Evolutionary conservation across 2,329 filamentous ascomycete species (phyloP).

Genomic region (Fusarium foetens): DNA sequence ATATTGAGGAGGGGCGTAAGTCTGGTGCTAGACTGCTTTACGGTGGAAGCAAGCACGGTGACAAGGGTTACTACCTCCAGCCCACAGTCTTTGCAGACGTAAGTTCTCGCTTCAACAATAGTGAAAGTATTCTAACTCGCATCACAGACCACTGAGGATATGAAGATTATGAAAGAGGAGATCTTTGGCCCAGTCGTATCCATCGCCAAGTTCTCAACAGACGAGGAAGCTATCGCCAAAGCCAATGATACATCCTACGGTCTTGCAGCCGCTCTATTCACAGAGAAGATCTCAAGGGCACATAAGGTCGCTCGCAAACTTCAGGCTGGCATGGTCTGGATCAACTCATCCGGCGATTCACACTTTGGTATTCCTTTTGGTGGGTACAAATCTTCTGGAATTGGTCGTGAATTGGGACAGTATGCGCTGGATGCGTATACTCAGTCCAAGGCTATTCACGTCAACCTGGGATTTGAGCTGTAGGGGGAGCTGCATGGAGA

Average conservation of each 20-base stretch:
- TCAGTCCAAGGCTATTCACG: slow-evolving; percentile 42
- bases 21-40: slow-evolving; percentile 68
- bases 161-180: slow-evolving; percentile 45
- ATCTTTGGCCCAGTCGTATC: slow-evolving; percentile 47
- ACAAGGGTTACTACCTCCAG: slow-evolving; percentile 43
- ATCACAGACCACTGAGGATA: slow-evolving; percentile 38
- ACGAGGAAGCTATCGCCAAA: slow-evolving; percentile 40
- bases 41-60: slow-evolving; percentile 42
- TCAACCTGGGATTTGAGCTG: slow-evolving; percentile 36
- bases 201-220: slow-evolving; percentile 42
- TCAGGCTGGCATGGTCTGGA: slow-evolving; percentile 61
- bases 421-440: slow-evolving; percentile 45
- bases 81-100: slow-evolving; percentile 46
- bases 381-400: slow-evolving; percentile 42
- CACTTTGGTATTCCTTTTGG: slow-evolving; percentile 47
- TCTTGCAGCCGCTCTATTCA: slow-evolving; percentile 65
- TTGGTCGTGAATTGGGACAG: slow-evolving; percentile 41
- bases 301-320: slow-evolving; percentile 58
- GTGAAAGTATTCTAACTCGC: slow-evolving; percentile 12
- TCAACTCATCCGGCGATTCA: slow-evolving; percentile 47
- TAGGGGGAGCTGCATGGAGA: not conserved
- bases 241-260: slow-evolving; percentile 61
- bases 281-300: slow-evolving; percentile 58
- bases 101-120: not conserved
- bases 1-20: slow-evolving; percentile 71